Conservation (phyloP, 495 filamentous ascomycete species). For the Geoglossum glabrum region DNA sequence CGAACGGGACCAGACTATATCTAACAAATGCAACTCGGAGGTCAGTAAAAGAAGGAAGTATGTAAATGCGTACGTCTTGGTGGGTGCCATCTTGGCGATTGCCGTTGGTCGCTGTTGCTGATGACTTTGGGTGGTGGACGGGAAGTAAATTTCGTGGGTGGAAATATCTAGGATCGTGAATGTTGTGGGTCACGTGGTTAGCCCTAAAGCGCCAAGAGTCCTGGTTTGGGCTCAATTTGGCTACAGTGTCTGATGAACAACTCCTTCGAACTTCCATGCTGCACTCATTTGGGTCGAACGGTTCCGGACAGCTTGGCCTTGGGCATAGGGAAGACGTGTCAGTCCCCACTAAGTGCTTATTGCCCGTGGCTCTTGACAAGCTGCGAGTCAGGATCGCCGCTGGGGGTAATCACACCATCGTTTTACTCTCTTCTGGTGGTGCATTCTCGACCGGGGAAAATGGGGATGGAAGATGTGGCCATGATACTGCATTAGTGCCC, state of each 20-base stretch:
- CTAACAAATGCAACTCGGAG: background rate
- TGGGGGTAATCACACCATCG: constrained; percentile 76
- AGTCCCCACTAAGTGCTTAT: constrained; percentile 38
- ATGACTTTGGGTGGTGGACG: background rate
- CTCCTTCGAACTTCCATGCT: constrained; percentile 20
- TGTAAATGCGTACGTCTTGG: background rate
- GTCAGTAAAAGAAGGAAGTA: background rate
- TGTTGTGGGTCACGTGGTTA: background rate
- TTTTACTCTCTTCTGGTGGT: constrained; percentile 35
- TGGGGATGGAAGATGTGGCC: constrained; percentile 33
- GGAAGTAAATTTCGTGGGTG: background rate
- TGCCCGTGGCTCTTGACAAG: constrained; percentile 15
- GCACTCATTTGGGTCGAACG: constrained; percentile 82
- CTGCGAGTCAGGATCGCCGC: constrained; percentile 31
- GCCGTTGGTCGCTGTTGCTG: background rate
- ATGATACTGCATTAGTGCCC: constrained; percentile 6
- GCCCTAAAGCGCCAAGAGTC: constrained; percentile 1
- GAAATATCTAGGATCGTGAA: background rate
- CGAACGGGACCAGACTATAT: constrained; percentile 1
- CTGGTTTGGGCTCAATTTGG: background rate
- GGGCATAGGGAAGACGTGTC: constrained; percentile 55
- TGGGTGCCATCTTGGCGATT: background rate
- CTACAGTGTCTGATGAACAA: background rate
- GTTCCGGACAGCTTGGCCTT: constrained; percentile 69
- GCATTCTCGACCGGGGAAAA: constrained; percentile 45